phyloP scores from a whole-genome alignment of 1,139 yeast genomes.

The Hansenula lynferdii region DNA sequence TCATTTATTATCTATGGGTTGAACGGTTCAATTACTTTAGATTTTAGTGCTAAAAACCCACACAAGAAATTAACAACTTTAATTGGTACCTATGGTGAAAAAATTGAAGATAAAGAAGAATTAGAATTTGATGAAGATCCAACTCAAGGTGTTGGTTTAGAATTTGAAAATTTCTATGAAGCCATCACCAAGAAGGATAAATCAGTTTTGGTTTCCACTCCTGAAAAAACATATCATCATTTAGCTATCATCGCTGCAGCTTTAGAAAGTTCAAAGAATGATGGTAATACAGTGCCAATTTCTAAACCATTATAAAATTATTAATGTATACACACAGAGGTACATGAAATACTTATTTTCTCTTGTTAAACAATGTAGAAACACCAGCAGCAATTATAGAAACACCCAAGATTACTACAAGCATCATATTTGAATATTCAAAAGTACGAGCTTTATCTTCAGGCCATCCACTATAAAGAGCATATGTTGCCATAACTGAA shows the following conservation, averaged over 20 bases:
- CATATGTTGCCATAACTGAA: constrained; percentile 80
- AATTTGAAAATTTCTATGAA: constrained; percentile 69
- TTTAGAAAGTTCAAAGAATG: constrained; percentile 57
- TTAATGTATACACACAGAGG: no score
- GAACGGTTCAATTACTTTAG: constrained; percentile 66
- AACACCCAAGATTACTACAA: constrained; percentile 70
- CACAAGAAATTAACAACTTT: constrained; percentile 35
- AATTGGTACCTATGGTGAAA: constrained; percentile 38
- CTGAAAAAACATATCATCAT: constrained; percentile 83
- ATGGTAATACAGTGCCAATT: constrained; percentile 57
- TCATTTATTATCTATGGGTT: constrained; percentile 70
- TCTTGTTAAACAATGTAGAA: constrained; percentile 11
- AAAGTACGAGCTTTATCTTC: constrained; percentile 59
- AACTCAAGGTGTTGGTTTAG: constrained; percentile 53
- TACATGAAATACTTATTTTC: constrained; percentile 1
- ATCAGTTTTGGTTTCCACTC: constrained; percentile 49
- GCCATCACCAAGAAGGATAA: constrained; percentile 67
- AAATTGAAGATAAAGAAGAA: constrained; percentile 23
- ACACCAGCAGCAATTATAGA: constrained; percentile 49
- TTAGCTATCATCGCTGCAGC: constrained; percentile 86
- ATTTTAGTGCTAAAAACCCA: constrained; percentile 49
- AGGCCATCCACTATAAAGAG: constrained; percentile 85
- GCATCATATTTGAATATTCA: constrained; percentile 76
- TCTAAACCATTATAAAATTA: constrained; percentile 25
- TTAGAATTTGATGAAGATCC: constrained; percentile 44